These are phyloP conservation scores for Sporobolomyces pararoseus DNA, from an alignment of 768 basidiomycete species.

Conservation along the genomic window DNA sequence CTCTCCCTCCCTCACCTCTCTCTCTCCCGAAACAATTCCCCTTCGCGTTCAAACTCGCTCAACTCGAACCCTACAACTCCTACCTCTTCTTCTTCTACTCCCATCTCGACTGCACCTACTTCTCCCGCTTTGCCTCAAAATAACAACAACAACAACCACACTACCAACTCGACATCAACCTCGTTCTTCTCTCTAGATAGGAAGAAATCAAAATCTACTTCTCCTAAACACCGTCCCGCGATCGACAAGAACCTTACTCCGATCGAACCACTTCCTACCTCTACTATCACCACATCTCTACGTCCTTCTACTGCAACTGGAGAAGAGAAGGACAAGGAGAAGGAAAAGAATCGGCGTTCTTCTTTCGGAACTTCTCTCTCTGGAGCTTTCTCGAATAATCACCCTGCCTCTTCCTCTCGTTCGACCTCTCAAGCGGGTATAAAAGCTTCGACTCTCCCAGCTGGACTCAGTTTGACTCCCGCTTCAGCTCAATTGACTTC, in stretches of 20 bases:
- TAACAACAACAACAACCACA: no score
- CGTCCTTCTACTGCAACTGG: not conserved
- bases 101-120: not conserved
- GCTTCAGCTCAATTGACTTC: not conserved
- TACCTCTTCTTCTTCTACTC: not conserved
- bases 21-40: conserved; percentile 25
- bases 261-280: not conserved
- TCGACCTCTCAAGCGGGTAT: conserved; percentile 11
- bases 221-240: conserved; percentile 10
- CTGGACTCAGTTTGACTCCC: conserved; percentile 15
- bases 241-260: not conserved
- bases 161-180: not conserved
- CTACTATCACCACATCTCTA: not conserved
- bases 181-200: conserved; percentile 1
- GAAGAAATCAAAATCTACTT: conserved; percentile 19
- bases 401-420: no score
- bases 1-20: conserved; percentile 27
- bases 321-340: not conserved
- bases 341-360: conserved; percentile 1
- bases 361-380: conserved; percentile 28
- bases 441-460: conserved; percentile 12
- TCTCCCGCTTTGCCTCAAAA: not conserved
- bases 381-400: conserved; percentile 2
- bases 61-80: conserved; percentile 6
- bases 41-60: conserved; percentile 17